These are phyloP conservation scores for Quercus wislizeni DNA, from an alignment of 306 rosid genomes.

Conservation along the genomic window DNA sequence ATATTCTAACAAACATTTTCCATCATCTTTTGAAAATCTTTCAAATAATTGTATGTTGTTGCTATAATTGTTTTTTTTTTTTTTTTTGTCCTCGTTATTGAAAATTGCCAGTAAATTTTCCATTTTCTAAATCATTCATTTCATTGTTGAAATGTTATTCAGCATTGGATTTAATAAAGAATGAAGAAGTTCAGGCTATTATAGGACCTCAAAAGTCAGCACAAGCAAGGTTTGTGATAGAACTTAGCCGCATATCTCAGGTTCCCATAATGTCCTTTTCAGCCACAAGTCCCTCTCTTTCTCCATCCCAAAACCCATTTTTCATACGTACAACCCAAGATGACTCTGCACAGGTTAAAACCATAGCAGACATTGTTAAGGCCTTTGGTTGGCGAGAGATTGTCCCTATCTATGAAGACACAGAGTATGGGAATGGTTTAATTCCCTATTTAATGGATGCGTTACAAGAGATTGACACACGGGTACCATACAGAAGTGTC, in stretches of 20 bases:
- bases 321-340: conserved; percentile 32
- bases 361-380: conserved; percentile 27
- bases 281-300: conserved; percentile 34
- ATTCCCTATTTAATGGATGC: conserved; percentile 29
- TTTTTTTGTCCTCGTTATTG: too few species aligned
- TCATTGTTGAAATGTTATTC: not conserved
- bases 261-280: conserved; percentile 34
- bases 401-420: conserved; percentile 35
- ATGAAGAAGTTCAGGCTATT: conserved; percentile 25
- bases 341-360: conserved; percentile 20
- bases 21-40: too few species aligned
- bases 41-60: too few species aligned
- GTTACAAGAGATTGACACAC: conserved; percentile 9
- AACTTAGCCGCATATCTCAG: conserved; percentile 9
- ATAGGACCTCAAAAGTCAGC: conserved; percentile 31
- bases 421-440: conserved; percentile 35
- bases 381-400: conserved; percentile 29
- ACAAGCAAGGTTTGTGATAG: conserved; percentile 29
- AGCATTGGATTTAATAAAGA: conserved; percentile 26
- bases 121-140: too few species aligned
- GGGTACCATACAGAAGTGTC: conserved; percentile 10
- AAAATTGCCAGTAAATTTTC: too few species aligned
- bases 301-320: conserved; percentile 23
- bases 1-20: too few species aligned
- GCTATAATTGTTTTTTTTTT: too few species aligned